A percentile compares a stretch with the other conserved stretches of the same genome.
These are phyloP conservation scores for Glonium stellatum DNA, from an alignment of 495 filamentous ascomycete species.

Conservation along the genomic window DNA sequence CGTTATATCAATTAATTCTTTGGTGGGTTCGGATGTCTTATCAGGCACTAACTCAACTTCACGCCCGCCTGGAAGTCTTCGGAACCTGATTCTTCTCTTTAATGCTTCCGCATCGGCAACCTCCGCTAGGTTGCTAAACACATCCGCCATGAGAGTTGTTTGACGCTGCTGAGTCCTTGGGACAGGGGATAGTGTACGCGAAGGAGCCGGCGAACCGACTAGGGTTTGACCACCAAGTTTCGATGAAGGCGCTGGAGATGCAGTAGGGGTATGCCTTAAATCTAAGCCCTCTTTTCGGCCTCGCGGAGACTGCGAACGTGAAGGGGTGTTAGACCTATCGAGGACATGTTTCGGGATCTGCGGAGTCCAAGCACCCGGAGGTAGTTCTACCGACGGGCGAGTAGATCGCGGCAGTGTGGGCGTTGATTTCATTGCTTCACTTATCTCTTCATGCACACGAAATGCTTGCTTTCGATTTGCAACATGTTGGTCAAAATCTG, in stretches of 20 bases:
- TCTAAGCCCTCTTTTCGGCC: conserved; percentile 24
- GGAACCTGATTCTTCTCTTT: conserved; percentile 21
- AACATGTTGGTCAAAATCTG: conserved; percentile 33
- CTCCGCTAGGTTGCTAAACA: conserved; percentile 17
- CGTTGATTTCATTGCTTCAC: conserved; percentile 17
- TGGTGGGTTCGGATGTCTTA: conserved; percentile 13
- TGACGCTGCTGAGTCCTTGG: conserved; percentile 13
- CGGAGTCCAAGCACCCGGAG: conserved; percentile 21
- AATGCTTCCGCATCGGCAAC: conserved; percentile 8
- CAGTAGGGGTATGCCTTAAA: conserved; percentile 8
- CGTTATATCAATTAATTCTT: not conserved
- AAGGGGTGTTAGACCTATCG: conserved; percentile 14
- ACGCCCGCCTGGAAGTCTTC: conserved; percentile 1
- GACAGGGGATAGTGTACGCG: conserved; percentile 15
- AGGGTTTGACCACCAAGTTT: conserved; percentile 18
- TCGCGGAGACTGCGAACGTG: conserved; percentile 20
- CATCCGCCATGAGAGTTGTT: conserved; percentile 21
- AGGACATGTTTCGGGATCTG: conserved; percentile 21
- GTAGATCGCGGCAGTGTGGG: conserved; percentile 11
- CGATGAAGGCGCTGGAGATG: conserved; percentile 17
- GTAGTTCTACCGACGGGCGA: conserved; percentile 15
- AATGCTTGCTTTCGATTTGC: conserved; percentile 34
- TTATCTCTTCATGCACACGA: conserved; percentile 28
- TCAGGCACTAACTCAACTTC: conserved; percentile 18
- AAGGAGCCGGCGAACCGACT: conserved; percentile 8